Base-by-base conservation (phyloP, 2,329 filamentous ascomycete species). In the Dactylellina haptotyla region DNA sequence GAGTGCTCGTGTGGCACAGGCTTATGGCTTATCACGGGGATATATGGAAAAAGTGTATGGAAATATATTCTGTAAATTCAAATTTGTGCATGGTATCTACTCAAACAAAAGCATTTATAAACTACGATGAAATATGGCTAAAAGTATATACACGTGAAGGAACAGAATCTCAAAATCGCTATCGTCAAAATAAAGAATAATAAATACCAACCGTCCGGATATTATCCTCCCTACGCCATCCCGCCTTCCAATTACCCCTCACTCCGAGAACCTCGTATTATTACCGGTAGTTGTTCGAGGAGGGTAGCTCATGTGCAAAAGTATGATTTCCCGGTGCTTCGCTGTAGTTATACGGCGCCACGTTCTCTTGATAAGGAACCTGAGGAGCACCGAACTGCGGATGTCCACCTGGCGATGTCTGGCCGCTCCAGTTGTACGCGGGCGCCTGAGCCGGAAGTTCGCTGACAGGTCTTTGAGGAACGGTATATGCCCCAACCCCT, bases 291-390 rank as follows among this genome's bases (percentile, higher is more conserved):
- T 66, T 43, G 20, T 34, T 23, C 14, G 16, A 23, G 12, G 64
- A 39, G 20, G 64, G 64, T 23, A 69, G 39, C 30, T 69, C 64
- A 26, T 69, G 56, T 10, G 56, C 56, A 30, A 48, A 69, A 1
- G 54, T 16, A 12, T 53, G 54, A 5, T 26, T 54, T 3, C 64
- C 64, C 6, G 45, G 56, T 0, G 34, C 46, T 20, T 62, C 54
- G 18, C 48, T 62, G 18, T 46, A 46, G 25, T 9, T 18, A 5
- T 1, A 34, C 3, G 30, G 16, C 16, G 25, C 56, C 9, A 30
- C 12, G 23, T 48, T 48, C 56, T 48, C 56, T 20, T 59, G 26
- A 59, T 59, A 59, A 8, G 39, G n/a, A 18, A 39, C 26, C 16
- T 28, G 18, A 3, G 64, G 56, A 10, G 48, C 18, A n/a, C 45